A percentile compares a stretch with the other conserved stretches of the same genome.
phyloP scores from a whole-genome alignment of 352 stramenopile species.

The Globisporangium recalcitrans region DNA sequence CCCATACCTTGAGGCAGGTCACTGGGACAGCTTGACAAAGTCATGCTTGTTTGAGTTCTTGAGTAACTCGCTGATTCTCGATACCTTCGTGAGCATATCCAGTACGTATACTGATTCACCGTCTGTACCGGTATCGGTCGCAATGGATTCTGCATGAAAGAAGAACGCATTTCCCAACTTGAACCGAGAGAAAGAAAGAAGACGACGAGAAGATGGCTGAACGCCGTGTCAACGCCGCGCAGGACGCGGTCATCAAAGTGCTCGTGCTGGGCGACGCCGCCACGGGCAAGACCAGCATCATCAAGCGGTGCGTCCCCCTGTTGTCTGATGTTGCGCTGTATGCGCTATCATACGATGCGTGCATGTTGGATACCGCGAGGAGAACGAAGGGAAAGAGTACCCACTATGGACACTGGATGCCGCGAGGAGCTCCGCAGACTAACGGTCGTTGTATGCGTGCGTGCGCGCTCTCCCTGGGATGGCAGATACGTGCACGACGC shows the following conservation, averaged over 20 bases:
- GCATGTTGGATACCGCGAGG: background rate
- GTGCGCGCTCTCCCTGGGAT: background rate
- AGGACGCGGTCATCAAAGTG: constrained; percentile 90
- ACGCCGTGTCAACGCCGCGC: constrained; percentile 62
- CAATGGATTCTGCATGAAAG: background rate
- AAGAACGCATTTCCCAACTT: constrained; percentile 10
- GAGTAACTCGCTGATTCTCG: too few species aligned
- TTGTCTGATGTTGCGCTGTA: too few species aligned
- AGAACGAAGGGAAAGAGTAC: constrained; percentile 1
- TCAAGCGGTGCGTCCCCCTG: constrained; percentile 68
- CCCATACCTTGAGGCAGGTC: too few species aligned
- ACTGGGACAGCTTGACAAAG: background rate
- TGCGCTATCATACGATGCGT: too few species aligned
- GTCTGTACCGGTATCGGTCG: background rate
- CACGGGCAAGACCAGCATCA: constrained; percentile 91
- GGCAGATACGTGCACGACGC: constrained; percentile 85
- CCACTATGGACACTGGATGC: background rate
- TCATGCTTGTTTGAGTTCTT: too few species aligned
- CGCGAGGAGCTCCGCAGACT: background rate
- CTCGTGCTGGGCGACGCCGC: constrained; percentile 88
- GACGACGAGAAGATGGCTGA: constrained; percentile 40
- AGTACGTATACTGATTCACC: background rate
- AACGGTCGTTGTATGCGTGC: background rate
- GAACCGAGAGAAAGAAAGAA: background rate
- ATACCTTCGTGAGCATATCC: background rate